Evolutionary conservation across 2,329 filamentous ascomycete genomes (phyloP).

Genomic region (Lachnellula cervina): DNA sequence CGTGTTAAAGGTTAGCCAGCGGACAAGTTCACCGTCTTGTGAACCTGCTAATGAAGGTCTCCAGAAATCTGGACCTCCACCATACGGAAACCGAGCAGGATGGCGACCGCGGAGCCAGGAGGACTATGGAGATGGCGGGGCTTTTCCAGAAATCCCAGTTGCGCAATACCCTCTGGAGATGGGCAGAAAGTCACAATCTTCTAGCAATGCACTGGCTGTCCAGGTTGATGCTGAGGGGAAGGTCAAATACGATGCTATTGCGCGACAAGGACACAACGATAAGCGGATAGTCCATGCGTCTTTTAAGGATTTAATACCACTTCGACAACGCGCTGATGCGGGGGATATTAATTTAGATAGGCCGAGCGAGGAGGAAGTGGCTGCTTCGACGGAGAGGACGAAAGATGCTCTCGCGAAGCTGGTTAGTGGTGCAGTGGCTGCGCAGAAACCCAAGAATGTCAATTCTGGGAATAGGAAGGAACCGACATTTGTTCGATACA

Average conservation of each 20-base stretch:
- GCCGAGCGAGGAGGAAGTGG: conserved; percentile 79
- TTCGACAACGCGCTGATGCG: conserved; percentile 86
- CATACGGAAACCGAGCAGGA: conserved; percentile 80
- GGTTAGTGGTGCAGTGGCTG: conserved; percentile 78
- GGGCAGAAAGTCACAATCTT: conserved; percentile 68
- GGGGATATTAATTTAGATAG: conserved; percentile 85
- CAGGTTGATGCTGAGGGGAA: conserved; percentile 89
- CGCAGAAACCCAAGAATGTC: conserved; percentile 95
- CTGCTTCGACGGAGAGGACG: conserved; percentile 79
- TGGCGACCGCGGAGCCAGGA: conserved; percentile 87
- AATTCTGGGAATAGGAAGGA: conserved; percentile 76
- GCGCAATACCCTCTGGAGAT: conserved; percentile 96
- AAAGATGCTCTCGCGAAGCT: conserved; percentile 78
- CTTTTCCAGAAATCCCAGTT: conserved; percentile 88
- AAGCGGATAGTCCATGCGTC: conserved; percentile 85
- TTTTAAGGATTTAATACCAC: conserved; percentile 93
- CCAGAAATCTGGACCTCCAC: conserved; percentile 74
- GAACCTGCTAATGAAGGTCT: conserved; percentile 20
- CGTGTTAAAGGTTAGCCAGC: conserved; percentile 60
- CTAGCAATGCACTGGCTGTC: conserved; percentile 84
- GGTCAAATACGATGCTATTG: conserved; percentile 95
- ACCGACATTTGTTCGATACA: conserved; percentile 92
- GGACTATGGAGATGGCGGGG: conserved; percentile 93
- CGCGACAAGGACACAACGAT: conserved; percentile 79
- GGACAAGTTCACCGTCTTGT: not conserved